Evolutionary conservation across 108 stramenopile genomes (phyloP), one percentile per base, ranked within the genome.

Genomic region (Discostella stelligeroides): DNA sequence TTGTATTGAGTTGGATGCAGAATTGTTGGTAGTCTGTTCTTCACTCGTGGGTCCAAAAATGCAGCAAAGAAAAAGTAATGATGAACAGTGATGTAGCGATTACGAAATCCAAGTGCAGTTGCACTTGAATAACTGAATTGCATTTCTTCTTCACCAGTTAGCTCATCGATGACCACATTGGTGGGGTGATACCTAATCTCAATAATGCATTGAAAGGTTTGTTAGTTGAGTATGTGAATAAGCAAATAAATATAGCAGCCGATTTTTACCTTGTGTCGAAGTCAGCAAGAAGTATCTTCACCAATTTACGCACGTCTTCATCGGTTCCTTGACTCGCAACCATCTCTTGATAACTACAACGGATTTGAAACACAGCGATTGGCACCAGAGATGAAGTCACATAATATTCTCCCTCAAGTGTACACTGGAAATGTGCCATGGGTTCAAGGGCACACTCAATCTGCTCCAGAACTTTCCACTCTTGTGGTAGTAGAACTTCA

Each of bases 401-500:
- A 50, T 50, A 50, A 21, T 50, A 25, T 24, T 50, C 49, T 50
- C 49, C 49, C 49, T 50, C 49, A 50, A 50, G 49, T 25, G 25
- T 24, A 50, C 21, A 25, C 49, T 50, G 49, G 23, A 21, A 50
- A 25, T 25, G 25, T 21, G 23, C 49, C 49, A 50, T 50, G 23
- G 49, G 21, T 24, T 50, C 25, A 25, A 24, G 49, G 13, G 49
- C 25, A 14, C 23, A 25, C 25, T 50, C 49, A 5, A 46, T 7
- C 45, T 46, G 45, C 2, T 46, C 2, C 14, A 2, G 17, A 2
- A 46, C 2, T 6, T 7, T 46, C 45, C 45, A 46, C 45, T 46
- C 45, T 46, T 46, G 45, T 2, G 45, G 4, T 7, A 17, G 14
- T 17, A 46, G 2, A 46, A 1, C 17, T 6, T 17, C 6, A 46